Evolutionary conservation across 768 basidiomycete genomes (phyloP).

Genomic region (Solioccasus polychromus): DNA sequence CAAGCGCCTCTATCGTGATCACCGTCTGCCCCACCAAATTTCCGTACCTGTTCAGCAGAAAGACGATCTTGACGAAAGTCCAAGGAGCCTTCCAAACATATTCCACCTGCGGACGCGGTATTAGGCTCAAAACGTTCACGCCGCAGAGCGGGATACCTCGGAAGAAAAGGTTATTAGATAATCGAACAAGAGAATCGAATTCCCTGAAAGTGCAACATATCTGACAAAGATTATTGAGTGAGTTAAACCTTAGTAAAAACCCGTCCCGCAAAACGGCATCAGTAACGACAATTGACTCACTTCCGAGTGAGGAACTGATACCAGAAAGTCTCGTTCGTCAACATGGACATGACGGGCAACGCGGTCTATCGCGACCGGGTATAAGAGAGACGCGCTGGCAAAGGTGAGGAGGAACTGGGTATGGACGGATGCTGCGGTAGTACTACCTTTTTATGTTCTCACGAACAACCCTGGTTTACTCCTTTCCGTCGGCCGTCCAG

Average conservation of each 20-base stretch:
- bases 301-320: neutral
- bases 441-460: too few relatives aligned
- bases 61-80: conserved; percentile 8
- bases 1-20: conserved; percentile 4
- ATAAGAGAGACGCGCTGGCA: too few relatives aligned
- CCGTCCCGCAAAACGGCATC: neutral
- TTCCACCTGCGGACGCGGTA: conserved; percentile 1
- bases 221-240: neutral
- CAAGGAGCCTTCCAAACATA: conserved; percentile 18
- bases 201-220: conserved; percentile 2
- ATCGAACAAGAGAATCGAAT: conserved; percentile 7
- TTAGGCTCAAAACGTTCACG: neutral
- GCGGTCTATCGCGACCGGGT: neutral
- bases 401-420: too few relatives aligned
- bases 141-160: conserved; percentile 1
- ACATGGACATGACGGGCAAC: neutral
- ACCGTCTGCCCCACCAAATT: conserved; percentile 13
- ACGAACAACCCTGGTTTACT: too few relatives aligned
- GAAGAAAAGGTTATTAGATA: conserved; percentile 9
- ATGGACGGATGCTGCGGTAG: too few relatives aligned
- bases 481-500: too few relatives aligned
- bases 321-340: neutral
- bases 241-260: neutral
- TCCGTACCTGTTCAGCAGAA: conserved; percentile 18
- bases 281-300: neutral